A percentile compares a stretch with the other conserved stretches of the same genome.
phyloP scores from a whole-genome alignment of 202 grass and related monocot species.

The Zizania palustris region DNA sequence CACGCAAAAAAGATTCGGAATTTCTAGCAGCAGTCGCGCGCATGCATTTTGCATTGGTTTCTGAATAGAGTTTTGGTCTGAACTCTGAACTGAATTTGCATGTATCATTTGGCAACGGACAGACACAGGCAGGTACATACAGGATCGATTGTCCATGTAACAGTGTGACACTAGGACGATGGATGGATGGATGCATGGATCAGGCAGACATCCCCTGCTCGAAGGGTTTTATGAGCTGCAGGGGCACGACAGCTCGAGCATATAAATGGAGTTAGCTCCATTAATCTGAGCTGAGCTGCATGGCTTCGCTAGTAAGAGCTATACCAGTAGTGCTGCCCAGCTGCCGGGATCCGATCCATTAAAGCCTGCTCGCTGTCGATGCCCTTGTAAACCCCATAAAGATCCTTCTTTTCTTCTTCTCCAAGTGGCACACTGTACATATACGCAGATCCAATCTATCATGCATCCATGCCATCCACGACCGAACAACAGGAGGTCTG shows the following conservation, averaged over 20 bases:
- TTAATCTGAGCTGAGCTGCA: background rate
- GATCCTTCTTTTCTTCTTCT: no score
- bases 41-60: background rate
- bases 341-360: background rate
- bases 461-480: no score
- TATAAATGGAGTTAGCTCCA: slow-evolving; percentile 30
- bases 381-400: no score
- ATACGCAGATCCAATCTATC: background rate
- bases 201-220: background rate
- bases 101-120: background rate
- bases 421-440: background rate
- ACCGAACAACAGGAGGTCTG: no score
- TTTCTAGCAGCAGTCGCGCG: no score
- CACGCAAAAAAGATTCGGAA: no score
- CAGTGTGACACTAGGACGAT: background rate
- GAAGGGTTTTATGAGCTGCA: slow-evolving; percentile 35
- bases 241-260: slow-evolving; percentile 32
- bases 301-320: background rate
- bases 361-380: background rate
- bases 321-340: background rate
- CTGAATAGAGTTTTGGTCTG: background rate
- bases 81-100: background rate
- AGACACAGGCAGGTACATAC: background rate
- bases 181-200: background rate
- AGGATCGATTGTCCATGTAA: slow-evolving; percentile 1